phyloP scores from a whole-genome alignment of 768 basidiomycete genomes.

The Calocera cornea region DNA sequence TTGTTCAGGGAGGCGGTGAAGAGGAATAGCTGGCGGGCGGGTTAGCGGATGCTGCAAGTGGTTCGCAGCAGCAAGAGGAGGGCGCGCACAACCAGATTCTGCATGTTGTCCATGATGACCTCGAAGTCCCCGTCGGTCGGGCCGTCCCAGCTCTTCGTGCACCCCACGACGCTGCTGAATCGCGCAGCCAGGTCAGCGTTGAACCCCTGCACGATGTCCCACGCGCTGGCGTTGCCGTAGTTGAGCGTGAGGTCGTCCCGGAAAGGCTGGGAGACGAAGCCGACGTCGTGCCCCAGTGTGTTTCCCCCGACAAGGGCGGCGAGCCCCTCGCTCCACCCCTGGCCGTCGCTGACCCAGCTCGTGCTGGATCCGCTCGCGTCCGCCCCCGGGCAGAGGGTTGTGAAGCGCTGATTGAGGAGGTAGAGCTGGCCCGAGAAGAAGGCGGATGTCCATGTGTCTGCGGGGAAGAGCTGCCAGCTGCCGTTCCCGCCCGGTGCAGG shows the following conservation, averaged over 20 bases:
- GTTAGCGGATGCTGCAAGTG: too few relatives aligned
- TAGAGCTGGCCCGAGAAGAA: constrained; percentile 53
- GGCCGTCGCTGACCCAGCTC: constrained; percentile 44
- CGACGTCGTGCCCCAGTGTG: constrained; percentile 51
- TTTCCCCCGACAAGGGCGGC: constrained; percentile 37
- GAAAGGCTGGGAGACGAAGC: constrained; percentile 59
- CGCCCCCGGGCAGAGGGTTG: constrained; percentile 31
- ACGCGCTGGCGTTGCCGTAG: constrained; percentile 42
- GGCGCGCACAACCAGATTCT: constrained; percentile 45
- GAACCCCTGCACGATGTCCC: constrained; percentile 42
- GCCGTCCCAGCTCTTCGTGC: constrained; percentile 56
- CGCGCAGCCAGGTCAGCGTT: constrained; percentile 42
- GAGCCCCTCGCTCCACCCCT: constrained; percentile 38
- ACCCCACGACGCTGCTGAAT: constrained; percentile 47
- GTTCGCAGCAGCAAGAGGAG: not conserved
- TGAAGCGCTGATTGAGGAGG: constrained; percentile 39
- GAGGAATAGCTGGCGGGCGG: constrained; percentile 34
- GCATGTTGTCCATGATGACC: constrained; percentile 73
- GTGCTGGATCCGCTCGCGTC: constrained; percentile 27
- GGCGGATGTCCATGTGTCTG: constrained; percentile 53
- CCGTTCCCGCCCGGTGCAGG: constrained; percentile 1
- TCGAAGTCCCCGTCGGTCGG: constrained; percentile 16
- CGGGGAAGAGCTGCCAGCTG: constrained; percentile 28
- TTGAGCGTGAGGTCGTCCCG: constrained; percentile 45
- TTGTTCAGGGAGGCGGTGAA: constrained; percentile 43